Evolutionary conservation across 1,139 yeast genomes (phyloP).

Genomic region (Protomyces inouyei): DNA sequence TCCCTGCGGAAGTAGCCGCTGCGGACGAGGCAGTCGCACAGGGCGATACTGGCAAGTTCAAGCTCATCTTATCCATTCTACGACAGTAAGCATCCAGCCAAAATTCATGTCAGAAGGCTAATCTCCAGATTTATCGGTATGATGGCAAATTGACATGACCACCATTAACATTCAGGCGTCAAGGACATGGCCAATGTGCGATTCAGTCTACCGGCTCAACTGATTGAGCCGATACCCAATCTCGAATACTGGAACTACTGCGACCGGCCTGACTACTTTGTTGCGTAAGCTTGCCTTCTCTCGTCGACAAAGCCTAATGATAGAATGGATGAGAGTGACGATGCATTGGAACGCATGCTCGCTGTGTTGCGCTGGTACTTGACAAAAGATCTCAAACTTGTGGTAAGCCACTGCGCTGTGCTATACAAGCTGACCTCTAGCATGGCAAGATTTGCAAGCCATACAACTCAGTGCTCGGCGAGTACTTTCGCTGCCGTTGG

Average conservation of each 20-base stretch:
- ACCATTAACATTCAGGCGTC: slow-evolving; percentile 9
- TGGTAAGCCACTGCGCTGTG: slow-evolving; percentile 41
- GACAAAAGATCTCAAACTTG: slow-evolving; percentile 42
- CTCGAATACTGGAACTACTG: slow-evolving; percentile 30
- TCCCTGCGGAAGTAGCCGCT: not conserved
- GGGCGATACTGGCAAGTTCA: slow-evolving; percentile 17
- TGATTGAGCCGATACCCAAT: slow-evolving; percentile 29
- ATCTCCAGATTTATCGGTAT: slow-evolving; percentile 13
- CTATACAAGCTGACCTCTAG: slow-evolving; percentile 66
- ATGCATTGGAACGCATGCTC: slow-evolving; percentile 46
- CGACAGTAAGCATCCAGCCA: slow-evolving; percentile 6
- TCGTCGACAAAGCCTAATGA: not conserved
- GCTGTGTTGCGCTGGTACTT: slow-evolving; percentile 75
- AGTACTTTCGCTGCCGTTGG: slow-evolving; percentile 76
- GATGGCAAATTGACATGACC: not conserved
- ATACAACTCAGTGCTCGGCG: slow-evolving; percentile 75
- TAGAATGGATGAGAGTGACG: slow-evolving; percentile 26
- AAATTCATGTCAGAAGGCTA: not conserved
- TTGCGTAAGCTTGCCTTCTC: not conserved
- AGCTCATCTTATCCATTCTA: slow-evolving; percentile 21
- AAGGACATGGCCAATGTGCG: slow-evolving; percentile 29
- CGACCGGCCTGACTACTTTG: slow-evolving; percentile 29
- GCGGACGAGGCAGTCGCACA: slow-evolving; percentile 2
- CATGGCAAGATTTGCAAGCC: slow-evolving; percentile 82
- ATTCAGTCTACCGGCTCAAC: slow-evolving; percentile 29